phyloP scores from a whole-genome alignment of 129 eudicot species.

The Helianthus annuus region HanXRQr2.0-SUNRISE NC_035441.2:123084747-123085246 shows the following conservation, averaged over 20 bases:
- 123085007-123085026: not conserved
- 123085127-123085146: too few relatives aligned
- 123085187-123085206: too few relatives aligned
- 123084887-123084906: not conserved
- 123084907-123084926: not conserved
- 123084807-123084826: not conserved
- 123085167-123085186: too few relatives aligned
- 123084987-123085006: not conserved
- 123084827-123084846: not conserved
- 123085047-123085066: not conserved
- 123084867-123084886: conserved; percentile 24
- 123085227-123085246: too few relatives aligned
- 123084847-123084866: conserved; percentile 2
- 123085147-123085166: too few relatives aligned
- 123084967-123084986: not conserved
- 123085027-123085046: not conserved
- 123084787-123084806: not conserved
- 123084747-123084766: too few relatives aligned
- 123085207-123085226: too few relatives aligned
- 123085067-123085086: too few relatives aligned
- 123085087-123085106: too few relatives aligned
- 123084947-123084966: conserved; percentile 9
- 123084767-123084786: too few relatives aligned
- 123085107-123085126: too few relatives aligned
- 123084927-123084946: conserved; percentile 10